Base-by-base conservation (phyloP, 2,329 filamentous ascomycete species). In the Zymoseptoria passerinii region DNA sequence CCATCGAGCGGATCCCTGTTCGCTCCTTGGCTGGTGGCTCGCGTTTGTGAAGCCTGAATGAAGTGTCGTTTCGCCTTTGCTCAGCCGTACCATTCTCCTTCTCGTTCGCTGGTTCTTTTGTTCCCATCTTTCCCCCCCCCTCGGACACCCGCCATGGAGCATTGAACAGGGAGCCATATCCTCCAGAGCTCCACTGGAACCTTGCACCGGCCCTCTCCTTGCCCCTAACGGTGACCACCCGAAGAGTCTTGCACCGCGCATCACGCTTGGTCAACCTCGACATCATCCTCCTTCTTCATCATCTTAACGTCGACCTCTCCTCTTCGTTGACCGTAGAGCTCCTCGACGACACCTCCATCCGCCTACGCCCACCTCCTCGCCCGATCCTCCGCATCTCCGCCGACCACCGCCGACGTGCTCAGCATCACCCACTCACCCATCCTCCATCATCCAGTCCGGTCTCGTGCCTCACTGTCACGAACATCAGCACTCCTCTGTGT, bases 241-340 rank as follows among this genome's bases (percentile, higher is more conserved):
- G 61, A 58, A 63, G 59, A 61, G 57, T 64, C 59, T 65, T 61
- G 61, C 54, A 55, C 52, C 56, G 57, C 60, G 61, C 57, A 65
- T 62, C 63, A 61, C 65, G 61, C 63, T 61, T 59, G 63, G 61
- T 57, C 63, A 60, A 57, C 63, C 59, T 64, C 60, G 56, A 64
- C 56, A 60, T 61, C 56, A 60, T 61, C 50, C 60, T 57, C 48
- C 29, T 58, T 29, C 55, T 53, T 35, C 57, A 20, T 53, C 50
- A 29, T 58, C 60, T 59, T 50, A 48, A 60, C 63, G 68, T 71
- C 68, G 67, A 67, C 65, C 68, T 71, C 69, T 72, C 70, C 70
- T 74, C 73, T 72, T 73, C 72, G 74, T 75, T 75, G 71, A 72
- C 65, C 71, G 70, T 67, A 72, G 72, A 73, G 72, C 69, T 61